phyloP scores from a whole-genome alignment of 2,329 filamentous ascomycete species.

The Nemania bipapillata region DNA sequence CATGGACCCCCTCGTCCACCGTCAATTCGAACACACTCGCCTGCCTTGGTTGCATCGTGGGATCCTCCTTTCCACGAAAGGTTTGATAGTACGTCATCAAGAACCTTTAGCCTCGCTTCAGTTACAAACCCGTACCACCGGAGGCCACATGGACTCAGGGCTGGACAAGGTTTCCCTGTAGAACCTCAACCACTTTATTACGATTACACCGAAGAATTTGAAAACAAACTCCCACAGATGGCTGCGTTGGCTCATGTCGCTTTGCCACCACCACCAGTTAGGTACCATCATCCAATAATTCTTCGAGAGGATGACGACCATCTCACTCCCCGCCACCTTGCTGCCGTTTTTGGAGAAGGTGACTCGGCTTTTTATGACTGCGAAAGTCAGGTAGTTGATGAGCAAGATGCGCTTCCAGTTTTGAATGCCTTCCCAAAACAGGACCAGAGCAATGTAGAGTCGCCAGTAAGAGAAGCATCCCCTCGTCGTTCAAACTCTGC shows the following conservation, averaged over 20 bases:
- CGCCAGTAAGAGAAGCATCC: constrained; percentile 26
- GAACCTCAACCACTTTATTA: constrained; percentile 58
- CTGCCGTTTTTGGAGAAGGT: constrained; percentile 41
- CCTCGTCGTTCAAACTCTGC: constrained; percentile 31
- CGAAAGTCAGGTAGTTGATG: constrained; percentile 40
- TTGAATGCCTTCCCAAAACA: constrained; percentile 19
- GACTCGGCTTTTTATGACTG: constrained; percentile 45
- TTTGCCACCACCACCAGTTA: constrained; percentile 40
- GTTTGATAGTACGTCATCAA: constrained; percentile 53
- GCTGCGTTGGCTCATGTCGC: constrained; percentile 40
- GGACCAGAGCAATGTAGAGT: constrained; percentile 20
- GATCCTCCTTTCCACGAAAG: constrained; percentile 49
- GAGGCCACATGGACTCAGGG: constrained; percentile 45
- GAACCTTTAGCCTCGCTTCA: constrained; percentile 63
- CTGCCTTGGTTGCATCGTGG: constrained; percentile 51
- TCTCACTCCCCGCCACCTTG: constrained; percentile 43
- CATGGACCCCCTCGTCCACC: constrained; percentile 40
- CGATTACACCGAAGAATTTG: constrained; percentile 65
- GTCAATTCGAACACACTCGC: constrained; percentile 51
- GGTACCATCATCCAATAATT: constrained; percentile 40
- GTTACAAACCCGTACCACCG: constrained; percentile 61
- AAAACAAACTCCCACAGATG: constrained; percentile 47
- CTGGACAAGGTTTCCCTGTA: constrained; percentile 36
- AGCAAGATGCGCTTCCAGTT: constrained; percentile 15
- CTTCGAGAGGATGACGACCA: constrained; percentile 45